A percentile compares a stretch with the other conserved stretches of the same genome.
Conservation (phyloP, 2,329 filamentous ascomycete species). For the Cucurbitaria berberidis region DNA sequence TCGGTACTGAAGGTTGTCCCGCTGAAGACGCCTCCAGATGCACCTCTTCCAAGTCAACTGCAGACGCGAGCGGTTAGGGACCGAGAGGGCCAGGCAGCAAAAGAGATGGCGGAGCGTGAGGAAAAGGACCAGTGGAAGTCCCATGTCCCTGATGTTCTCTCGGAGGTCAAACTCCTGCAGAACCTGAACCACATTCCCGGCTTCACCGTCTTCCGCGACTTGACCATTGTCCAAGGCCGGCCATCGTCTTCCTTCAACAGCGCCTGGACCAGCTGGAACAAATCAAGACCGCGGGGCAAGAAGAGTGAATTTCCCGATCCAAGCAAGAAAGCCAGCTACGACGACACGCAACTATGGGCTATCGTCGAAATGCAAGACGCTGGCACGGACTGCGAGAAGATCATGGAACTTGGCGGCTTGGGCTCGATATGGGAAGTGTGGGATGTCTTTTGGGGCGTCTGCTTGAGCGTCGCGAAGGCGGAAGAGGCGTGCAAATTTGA, state of each 20-base stretch:
- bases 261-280: slow-evolving; percentile 56
- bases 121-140: slow-evolving; percentile 52
- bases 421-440: slow-evolving; percentile 57
- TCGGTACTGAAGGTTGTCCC: slow-evolving; percentile 56
- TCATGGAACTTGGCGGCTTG: slow-evolving; percentile 45
- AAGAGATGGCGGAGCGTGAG: slow-evolving; percentile 40
- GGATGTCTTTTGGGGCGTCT: slow-evolving; percentile 72
- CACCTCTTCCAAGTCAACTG: slow-evolving; percentile 42
- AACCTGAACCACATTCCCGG: slow-evolving; percentile 65
- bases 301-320: slow-evolving; percentile 63
- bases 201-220: slow-evolving; percentile 66
- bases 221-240: slow-evolving; percentile 63
- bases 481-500: slow-evolving; percentile 67
- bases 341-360: slow-evolving; percentile 65
- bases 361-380: slow-evolving; percentile 72
- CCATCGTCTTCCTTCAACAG: slow-evolving; percentile 58
- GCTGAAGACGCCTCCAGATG: slow-evolving; percentile 43
- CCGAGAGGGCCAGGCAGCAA: slow-evolving; percentile 49
- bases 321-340: slow-evolving; percentile 59
- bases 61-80: slow-evolving; percentile 52
- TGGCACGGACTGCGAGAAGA: slow-evolving; percentile 59
- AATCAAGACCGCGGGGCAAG: slow-evolving; percentile 50
- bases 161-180: slow-evolving; percentile 61
- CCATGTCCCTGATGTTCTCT: slow-evolving; percentile 52
- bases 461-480: slow-evolving; percentile 65